Evolutionary conservation across 1,284 basidiomycete genomes (phyloP).

Genomic region (Stereum hirsutum): DNA sequence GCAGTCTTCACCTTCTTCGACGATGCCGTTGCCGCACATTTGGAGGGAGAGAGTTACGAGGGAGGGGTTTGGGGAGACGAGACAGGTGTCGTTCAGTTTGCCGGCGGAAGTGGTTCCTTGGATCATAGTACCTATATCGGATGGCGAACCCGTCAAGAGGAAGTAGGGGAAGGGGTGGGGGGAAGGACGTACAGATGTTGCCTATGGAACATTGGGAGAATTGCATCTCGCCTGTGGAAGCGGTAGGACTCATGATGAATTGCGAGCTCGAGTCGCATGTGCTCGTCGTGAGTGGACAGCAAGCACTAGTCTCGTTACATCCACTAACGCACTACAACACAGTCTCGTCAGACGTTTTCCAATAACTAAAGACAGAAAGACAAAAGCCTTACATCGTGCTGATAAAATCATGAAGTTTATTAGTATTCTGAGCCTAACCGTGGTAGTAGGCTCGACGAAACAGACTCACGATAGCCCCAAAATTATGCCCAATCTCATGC

Average conservation of each 20-base stretch:
- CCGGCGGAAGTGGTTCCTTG: constrained; percentile 24
- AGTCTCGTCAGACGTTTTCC: constrained; percentile 3
- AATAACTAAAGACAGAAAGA: constrained; percentile 1
- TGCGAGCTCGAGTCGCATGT: constrained; percentile 59
- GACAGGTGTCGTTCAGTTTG: constrained; percentile 48
- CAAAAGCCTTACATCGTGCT: constrained; percentile 48
- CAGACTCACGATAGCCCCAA: constrained; percentile 77
- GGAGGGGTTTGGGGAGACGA: constrained; percentile 42
- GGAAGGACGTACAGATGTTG: constrained; percentile 64
- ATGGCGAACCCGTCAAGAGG: not conserved
- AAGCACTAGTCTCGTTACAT: constrained; percentile 46
- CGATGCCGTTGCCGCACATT: constrained; percentile 78
- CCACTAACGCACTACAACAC: constrained; percentile 49
- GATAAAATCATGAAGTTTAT: constrained; percentile 4
- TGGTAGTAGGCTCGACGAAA: not conserved
- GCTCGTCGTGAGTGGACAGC: constrained; percentile 62
- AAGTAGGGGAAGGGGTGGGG: not conserved
- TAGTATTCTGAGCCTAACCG: no score
- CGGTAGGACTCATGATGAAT: constrained; percentile 81
- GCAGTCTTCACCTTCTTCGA: constrained; percentile 76
- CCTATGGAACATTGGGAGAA: constrained; percentile 82
- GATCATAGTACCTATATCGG: constrained; percentile 49
- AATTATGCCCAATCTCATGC: constrained; percentile 89
- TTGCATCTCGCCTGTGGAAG: constrained; percentile 50
- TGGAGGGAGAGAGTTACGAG: constrained; percentile 47